These are phyloP conservation scores for Xylaria sp. DNA, from an alignment of 2,329 filamentous ascomycete species.

Conservation along the genomic window DNA sequence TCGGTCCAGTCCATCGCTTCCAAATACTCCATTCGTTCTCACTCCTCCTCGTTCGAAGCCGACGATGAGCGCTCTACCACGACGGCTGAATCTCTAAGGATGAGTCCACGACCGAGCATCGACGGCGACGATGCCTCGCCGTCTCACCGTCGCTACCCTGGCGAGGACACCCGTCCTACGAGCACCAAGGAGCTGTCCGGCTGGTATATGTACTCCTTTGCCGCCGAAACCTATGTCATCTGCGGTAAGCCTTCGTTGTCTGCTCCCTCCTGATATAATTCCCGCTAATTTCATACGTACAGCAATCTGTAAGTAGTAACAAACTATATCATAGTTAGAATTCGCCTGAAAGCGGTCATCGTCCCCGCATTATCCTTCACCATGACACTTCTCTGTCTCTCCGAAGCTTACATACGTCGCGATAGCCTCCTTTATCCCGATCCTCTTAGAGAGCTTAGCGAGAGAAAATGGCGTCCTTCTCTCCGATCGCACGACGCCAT, in stretches of 20 bases:
- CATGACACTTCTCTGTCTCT: not conserved
- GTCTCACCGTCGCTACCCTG: slow-evolving; percentile 70
- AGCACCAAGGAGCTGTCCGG: slow-evolving; percentile 87
- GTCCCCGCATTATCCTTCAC: not conserved
- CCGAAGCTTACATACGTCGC: slow-evolving; percentile 36
- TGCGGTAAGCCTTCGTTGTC: slow-evolving; percentile 75
- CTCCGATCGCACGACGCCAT: slow-evolving; percentile 79
- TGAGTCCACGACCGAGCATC: slow-evolving; percentile 53
- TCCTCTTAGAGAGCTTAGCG: slow-evolving; percentile 92
- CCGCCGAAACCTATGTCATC: slow-evolving; percentile 94
- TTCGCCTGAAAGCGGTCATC: not conserved
- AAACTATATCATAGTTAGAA: not conserved
- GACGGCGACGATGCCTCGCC: slow-evolving; percentile 52
- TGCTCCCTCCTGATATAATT: not conserved
- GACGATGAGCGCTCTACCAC: slow-evolving; percentile 73
- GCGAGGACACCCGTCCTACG: slow-evolving; percentile 89
- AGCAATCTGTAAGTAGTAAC: slow-evolving; percentile 46
- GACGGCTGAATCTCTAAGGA: slow-evolving; percentile 53
- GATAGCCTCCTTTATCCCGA: slow-evolving; percentile 91
- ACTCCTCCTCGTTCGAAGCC: slow-evolving; percentile 73
- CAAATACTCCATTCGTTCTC: slow-evolving; percentile 68
- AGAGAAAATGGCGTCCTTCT: slow-evolving; percentile 90
- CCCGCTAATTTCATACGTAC: slow-evolving; percentile 18
- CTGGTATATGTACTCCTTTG: slow-evolving; percentile 97
- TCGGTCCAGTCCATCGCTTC: slow-evolving; percentile 63